Evolutionary conservation across 2,329 filamentous ascomycete genomes (phyloP), one percentile per base, ranked within the genome.

Genomic region (Botrytis galanthina): DNA sequence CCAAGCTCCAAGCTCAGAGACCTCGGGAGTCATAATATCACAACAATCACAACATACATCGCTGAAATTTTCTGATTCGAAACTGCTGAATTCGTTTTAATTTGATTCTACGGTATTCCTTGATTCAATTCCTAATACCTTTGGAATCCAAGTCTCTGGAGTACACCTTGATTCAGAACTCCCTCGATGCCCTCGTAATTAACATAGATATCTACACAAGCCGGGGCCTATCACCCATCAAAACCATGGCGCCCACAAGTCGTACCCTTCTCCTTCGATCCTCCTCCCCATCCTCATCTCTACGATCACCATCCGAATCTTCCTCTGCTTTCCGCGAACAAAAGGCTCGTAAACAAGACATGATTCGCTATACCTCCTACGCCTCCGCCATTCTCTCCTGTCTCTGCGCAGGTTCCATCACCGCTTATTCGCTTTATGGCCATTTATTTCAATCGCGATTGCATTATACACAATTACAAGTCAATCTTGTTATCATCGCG

Each of bases 381-480:
- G 76, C 86, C 42, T 84, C 85, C 35, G 86, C 89, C 42, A 85
- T 90, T 44, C 75, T 89, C 26, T 85, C 86, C 26, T 85, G 88
- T 22, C 87, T 98, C 46, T 96, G 93, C 81, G 95, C 94, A 44
- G 96, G 95, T 75, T 97, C 93, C 79, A 93, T 98, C 80, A 94
- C 94, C 68, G 93, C 94, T 67, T 99, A 96, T 85, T 97, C 94
- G 51, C 89, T 99, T 46, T 99, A 98, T 82, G 96, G 93, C 14
- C 95, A 93, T 77, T 87, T 97, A 66, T 94, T 99, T 84, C 93
- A 97, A 82, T 91, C 92, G 72, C 90, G 91, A 62, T 87, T 99
- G 70, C 92, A 90, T 80, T 99, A 98, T 83, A 92, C 91, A 4
- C 96, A 99, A 83, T 88, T 96, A 75, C 93, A 96, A 82, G 94